These are phyloP conservation scores for Odontarrhena argentea DNA, from an alignment of 345 rosid species.

Conservation along the genomic window DNA sequence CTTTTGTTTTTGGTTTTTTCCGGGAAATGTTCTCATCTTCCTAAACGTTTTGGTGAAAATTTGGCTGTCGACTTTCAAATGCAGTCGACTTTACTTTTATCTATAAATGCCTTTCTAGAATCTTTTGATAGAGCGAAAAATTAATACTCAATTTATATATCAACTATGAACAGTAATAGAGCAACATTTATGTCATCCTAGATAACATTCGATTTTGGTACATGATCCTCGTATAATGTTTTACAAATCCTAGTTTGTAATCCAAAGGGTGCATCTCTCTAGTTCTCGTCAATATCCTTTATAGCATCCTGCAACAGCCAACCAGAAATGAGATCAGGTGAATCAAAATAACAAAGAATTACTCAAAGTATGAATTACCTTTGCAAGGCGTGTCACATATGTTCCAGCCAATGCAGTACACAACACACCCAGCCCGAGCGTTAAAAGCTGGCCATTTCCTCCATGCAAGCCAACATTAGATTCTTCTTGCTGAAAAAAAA, in stretches of 20 bases:
- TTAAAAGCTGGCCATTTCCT: conserved; percentile 76
- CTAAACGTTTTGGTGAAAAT: conserved; percentile 26
- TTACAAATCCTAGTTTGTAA: conserved; percentile 28
- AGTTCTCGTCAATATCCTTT: conserved; percentile 59
- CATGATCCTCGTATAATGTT: conserved; percentile 6
- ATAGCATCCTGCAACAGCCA: conserved; percentile 63
- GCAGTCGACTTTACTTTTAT: conserved; percentile 14
- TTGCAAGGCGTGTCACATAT: conserved; percentile 85
- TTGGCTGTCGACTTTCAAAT: conserved; percentile 2
- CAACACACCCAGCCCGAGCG: conserved; percentile 83
- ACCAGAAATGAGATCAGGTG: neutral
- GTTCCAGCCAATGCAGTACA: conserved; percentile 85
- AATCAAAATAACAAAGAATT: neutral
- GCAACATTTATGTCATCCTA: conserved; percentile 14
- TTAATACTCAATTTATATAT: conserved; percentile 4
- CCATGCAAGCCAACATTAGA: conserved; percentile 64
- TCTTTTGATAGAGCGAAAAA: neutral
- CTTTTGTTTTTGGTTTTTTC: neutral
- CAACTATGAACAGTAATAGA: conserved; percentile 25
- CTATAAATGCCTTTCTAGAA: conserved; percentile 10
- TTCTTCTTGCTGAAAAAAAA: conserved; percentile 79
- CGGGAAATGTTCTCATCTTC: conserved; percentile 16
- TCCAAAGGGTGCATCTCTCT: conserved; percentile 24
- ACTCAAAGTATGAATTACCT: conserved; percentile 49
- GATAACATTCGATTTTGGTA: conserved; percentile 18